Evolutionary conservation across 1,139 yeast genomes (phyloP).

Genomic region (Sugiyamaella neomexicana): DNA sequence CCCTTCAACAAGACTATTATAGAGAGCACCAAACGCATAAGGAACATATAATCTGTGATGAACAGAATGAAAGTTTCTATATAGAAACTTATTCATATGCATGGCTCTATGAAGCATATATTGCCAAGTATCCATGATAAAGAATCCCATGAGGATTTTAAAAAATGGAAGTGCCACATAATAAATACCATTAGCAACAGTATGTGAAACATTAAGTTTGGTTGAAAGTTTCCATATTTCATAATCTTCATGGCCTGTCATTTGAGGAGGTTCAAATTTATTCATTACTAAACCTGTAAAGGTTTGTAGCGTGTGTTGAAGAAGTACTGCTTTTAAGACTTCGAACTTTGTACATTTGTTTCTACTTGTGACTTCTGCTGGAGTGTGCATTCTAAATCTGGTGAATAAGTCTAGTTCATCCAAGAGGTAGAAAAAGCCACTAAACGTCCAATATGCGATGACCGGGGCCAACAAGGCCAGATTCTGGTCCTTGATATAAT

Average conservation of each 20-base stretch:
- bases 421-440: conserved; percentile 69
- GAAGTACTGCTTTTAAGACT: conserved; percentile 75
- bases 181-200: conserved; percentile 25
- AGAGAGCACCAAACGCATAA: conserved; percentile 93
- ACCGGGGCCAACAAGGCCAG: conserved; percentile 75
- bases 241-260: conserved; percentile 71
- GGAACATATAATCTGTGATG: conserved; percentile 95
- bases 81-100: conserved; percentile 78
- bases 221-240: conserved; percentile 67
- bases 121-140: conserved; percentile 92
- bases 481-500: conserved; percentile 65
- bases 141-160: conserved; percentile 62
- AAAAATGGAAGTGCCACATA: conserved; percentile 48
- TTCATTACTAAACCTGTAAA: conserved; percentile 60
- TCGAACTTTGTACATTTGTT: conserved; percentile 70
- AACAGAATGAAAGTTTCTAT: conserved; percentile 83
- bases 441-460: conserved; percentile 78
- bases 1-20: conserved; percentile 93
- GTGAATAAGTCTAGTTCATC: conserved; percentile 77
- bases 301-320: conserved; percentile 84
- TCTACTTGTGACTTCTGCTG: conserved; percentile 73
- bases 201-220: conserved; percentile 26
- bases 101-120: conserved; percentile 78
- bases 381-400: conserved; percentile 84
- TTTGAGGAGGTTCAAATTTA: conserved; percentile 59